phyloP scores from a whole-genome alignment of 257 asterid genomes.

The Misopates orontium region DNA sequence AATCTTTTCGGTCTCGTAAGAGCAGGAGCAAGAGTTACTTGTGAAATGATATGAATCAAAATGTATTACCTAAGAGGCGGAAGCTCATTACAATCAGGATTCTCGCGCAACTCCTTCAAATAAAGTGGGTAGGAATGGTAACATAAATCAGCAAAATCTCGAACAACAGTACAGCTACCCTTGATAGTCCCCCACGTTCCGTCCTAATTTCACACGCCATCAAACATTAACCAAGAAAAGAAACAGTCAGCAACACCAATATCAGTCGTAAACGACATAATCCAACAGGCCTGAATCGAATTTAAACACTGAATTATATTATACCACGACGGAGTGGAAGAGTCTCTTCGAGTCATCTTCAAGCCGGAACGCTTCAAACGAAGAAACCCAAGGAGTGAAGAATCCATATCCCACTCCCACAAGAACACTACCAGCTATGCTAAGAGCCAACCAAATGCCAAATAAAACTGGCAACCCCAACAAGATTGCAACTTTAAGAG shows the following conservation, averaged over 20 bases:
- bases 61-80: constrained; percentile 71
- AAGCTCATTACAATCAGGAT: constrained; percentile 46
- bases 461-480: constrained; percentile 76
- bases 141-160: constrained; percentile 90
- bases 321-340: constrained; percentile 76
- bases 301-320: neutral
- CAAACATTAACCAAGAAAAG: neutral
- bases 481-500: constrained; percentile 72
- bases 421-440: constrained; percentile 75
- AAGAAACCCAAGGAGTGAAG: constrained; percentile 88
- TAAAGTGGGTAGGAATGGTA: constrained; percentile 70
- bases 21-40: neutral
- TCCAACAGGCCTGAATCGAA: neutral
- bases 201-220: constrained; percentile 49
- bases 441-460: constrained; percentile 82
- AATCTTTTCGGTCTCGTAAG: constrained; percentile 4
- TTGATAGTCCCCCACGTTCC: constrained; percentile 87
- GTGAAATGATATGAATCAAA: constrained; percentile 3
- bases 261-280: neutral
- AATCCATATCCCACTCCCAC: constrained; percentile 92
- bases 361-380: constrained; percentile 85
- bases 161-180: constrained; percentile 86
- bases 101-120: constrained; percentile 64
- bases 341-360: constrained; percentile 57
- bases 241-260: neutral